Percentiles rank a stretch among this genome's conserved stretches.
These are phyloP conservation scores for Corynascus novoguineensis DNA, from an alignment of 495 filamentous ascomycete genomes.

Conservation along the genomic window DNA sequence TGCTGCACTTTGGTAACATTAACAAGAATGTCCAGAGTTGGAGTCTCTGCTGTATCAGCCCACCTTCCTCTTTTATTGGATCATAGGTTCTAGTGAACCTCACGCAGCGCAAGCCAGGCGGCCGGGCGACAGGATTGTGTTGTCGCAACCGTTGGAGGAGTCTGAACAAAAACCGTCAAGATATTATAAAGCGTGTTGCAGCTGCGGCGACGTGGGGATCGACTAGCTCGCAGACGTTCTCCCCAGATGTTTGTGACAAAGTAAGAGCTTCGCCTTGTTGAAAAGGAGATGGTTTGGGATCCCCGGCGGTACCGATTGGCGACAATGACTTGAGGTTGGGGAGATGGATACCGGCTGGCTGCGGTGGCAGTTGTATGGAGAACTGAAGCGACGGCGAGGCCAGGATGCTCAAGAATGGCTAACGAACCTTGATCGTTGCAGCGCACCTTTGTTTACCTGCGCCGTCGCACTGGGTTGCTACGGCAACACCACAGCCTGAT, in stretches of 20 bases:
- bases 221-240: neutral
- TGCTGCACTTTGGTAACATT: constrained; percentile 37
- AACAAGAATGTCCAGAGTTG: constrained; percentile 50
- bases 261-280: neutral
- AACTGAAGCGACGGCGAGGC: constrained; percentile 2
- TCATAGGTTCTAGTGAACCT: constrained; percentile 42
- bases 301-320: constrained; percentile 1
- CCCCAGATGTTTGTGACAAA: neutral
- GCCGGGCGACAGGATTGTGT: constrained; percentile 49
- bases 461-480: constrained; percentile 13
- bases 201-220: constrained; percentile 7
- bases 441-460: constrained; percentile 22
- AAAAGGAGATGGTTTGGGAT: neutral
- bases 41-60: constrained; percentile 17
- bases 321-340: neutral
- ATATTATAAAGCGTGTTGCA: constrained; percentile 11
- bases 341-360: constrained; percentile 8
- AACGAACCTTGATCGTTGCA: constrained; percentile 15
- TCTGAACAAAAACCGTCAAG: neutral
- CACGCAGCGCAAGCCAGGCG: constrained; percentile 70
- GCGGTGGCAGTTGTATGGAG: constrained; percentile 6
- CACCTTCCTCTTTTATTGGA: neutral
- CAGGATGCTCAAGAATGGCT: constrained; percentile 7
- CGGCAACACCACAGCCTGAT: neutral
- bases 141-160: constrained; percentile 33